Evolutionary conservation across 2,329 filamentous ascomycete species (phyloP).

Genomic region (Cercospora sojina): DNA sequence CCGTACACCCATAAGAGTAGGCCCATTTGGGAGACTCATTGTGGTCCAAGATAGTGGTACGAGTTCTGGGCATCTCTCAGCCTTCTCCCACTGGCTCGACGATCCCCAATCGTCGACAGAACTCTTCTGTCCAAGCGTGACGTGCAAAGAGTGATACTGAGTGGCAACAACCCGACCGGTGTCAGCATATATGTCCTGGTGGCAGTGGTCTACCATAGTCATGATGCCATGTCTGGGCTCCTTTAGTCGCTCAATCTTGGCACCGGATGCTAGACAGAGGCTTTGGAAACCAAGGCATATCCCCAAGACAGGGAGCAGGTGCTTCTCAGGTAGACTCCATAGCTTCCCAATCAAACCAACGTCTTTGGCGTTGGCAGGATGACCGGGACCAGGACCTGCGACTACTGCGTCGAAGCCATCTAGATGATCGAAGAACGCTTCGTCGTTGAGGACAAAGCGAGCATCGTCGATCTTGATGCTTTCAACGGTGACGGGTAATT

Average conservation of each 20-base stretch:
- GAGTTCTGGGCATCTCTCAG: constrained; percentile 39
- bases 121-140: constrained; percentile 41
- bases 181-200: constrained; percentile 63
- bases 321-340: constrained; percentile 63
- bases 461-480: constrained; percentile 66
- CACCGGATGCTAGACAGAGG: constrained; percentile 67
- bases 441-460: constrained; percentile 39
- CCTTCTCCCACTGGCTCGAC: constrained; percentile 41
- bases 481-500: constrained; percentile 58
- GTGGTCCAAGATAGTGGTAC: constrained; percentile 52
- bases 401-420: constrained; percentile 77
- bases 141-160: constrained; percentile 69
- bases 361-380: constrained; percentile 69
- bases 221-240: constrained; percentile 82
- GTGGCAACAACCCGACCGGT: constrained; percentile 66
- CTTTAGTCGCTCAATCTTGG: constrained; percentile 63
- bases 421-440: constrained; percentile 47
- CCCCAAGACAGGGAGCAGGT: constrained; percentile 74
- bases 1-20: constrained; percentile 73
- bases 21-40: constrained; percentile 48
- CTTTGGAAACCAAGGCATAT: constrained; percentile 91
- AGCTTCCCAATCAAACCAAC: constrained; percentile 77
- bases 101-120: constrained; percentile 37
- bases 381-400: constrained; percentile 85
- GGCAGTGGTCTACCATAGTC: constrained; percentile 61